Base-by-base conservation (phyloP, 768 basidiomycete species). In the Russula sp. region DNA sequence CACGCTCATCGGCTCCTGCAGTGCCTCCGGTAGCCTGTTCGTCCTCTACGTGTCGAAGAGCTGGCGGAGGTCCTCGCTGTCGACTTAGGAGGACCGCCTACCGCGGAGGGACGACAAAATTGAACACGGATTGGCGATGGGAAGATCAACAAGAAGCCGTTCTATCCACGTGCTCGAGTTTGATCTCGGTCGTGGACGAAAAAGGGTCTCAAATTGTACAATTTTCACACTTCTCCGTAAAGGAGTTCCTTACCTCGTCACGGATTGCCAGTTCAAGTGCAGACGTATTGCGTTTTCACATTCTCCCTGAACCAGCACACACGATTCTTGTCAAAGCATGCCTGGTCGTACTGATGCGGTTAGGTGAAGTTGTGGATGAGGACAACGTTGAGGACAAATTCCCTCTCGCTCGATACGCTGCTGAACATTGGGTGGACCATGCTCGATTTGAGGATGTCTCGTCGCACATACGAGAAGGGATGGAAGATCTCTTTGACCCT, bases 191-290 rank as follows among this genome's bases (percentile, higher is more conserved):
- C 6, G 28, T 57, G 14, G 56, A 30, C 8, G 28, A 42, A 28
- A 1, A 34, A 0, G 10, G 18, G 0, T 4, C 2, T n/a, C 56
- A 32, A 57, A 30, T 57, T 0, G 40, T 57, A 0, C 56, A 57
- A 18, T 57, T 57, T 28, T 57, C 56, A 4, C 56, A 57, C 13
- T 57, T 57, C 26, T 57, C 56, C 5, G 56, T 57, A 6, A 57
- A 57, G n/a, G 56, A 57, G 13, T 57, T 32, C 56, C 56, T 57
- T 16, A 57, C 42, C 2, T 57, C 56, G 20, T 10, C 26, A 18
- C 42, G 56, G 10, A 28, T 57, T 22, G 42, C 42, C 8, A 1
- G 11, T 24, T 32, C 56, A 8, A 44, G 20, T 24, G 20, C 18
- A 7, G 42, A 32, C n/a, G 28, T 57, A 28, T 46, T 42, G 5